Evolutionary conservation across 2,329 filamentous ascomycete species (phyloP).

Genomic region (Uncinocarpus reesii): DNA sequence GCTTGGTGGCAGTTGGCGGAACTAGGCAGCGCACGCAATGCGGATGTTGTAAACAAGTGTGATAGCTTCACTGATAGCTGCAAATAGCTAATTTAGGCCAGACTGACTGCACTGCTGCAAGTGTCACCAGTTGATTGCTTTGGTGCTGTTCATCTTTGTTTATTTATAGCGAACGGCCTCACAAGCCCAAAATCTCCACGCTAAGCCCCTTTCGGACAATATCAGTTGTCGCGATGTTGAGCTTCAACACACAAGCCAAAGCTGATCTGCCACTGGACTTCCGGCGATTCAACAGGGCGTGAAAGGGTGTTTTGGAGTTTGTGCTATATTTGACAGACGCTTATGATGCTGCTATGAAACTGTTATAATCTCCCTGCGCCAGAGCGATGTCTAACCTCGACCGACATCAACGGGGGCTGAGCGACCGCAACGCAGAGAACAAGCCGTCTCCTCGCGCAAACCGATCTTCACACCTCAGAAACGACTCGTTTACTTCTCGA

Average conservation of each 20-base stretch:
- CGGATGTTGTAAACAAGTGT: too few relatives aligned
- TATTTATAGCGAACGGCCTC: neutral
- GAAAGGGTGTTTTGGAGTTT: neutral
- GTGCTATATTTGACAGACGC: neutral
- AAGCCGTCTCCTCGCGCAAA: constrained; percentile 21
- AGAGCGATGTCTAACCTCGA: constrained; percentile 27
- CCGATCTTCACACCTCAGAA: constrained; percentile 19
- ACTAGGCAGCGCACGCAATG: too few relatives aligned
- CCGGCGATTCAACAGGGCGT: neutral
- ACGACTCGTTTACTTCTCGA: constrained; percentile 24
- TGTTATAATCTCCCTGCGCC: neutral
- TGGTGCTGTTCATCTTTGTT: neutral
- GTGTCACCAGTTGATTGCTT: too few relatives aligned
- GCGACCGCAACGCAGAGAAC: constrained; percentile 16
- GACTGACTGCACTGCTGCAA: too few relatives aligned
- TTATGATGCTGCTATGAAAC: too few relatives aligned
- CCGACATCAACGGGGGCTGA: constrained; percentile 19
- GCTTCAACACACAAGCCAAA: neutral
- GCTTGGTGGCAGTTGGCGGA: too few relatives aligned
- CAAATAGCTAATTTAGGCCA: neutral
- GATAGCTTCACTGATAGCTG: too few relatives aligned
- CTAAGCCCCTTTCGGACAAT: constrained; percentile 9
- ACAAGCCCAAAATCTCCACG: neutral
- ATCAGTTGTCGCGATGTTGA: constrained; percentile 5
- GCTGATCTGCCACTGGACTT: neutral